These are phyloP conservation scores for Craterostigma plantagineum DNA, from an alignment of 257 asterid genomes.

Conservation along the genomic window DNA sequence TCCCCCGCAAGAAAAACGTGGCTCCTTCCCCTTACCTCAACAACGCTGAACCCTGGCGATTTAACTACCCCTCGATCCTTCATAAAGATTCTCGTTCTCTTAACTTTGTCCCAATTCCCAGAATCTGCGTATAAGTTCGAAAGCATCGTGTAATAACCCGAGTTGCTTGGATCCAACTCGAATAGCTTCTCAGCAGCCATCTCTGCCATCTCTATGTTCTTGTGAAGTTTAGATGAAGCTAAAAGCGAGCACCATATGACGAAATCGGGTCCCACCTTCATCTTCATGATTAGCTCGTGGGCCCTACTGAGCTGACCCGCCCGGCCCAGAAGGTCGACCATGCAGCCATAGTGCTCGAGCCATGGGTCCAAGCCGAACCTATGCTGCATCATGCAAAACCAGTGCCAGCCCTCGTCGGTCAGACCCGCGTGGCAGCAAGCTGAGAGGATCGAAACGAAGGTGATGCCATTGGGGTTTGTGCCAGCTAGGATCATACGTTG, in stretches of 20 bases:
- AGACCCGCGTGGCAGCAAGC: conserved; percentile 94
- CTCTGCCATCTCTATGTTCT: conserved; percentile 73
- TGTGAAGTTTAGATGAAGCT: conserved; percentile 74
- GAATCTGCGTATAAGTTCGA: conserved; percentile 82
- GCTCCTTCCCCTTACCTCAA: conserved; percentile 53
- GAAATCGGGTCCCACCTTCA: conserved; percentile 60
- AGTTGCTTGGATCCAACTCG: conserved; percentile 59
- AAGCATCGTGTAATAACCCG: conserved; percentile 67
- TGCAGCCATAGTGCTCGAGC: conserved; percentile 83
- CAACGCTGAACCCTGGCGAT: conserved; percentile 74
- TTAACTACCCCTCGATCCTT: conserved; percentile 47
- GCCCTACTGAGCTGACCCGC: conserved; percentile 70
- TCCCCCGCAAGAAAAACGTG: conserved; percentile 64
- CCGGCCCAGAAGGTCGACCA: conserved; percentile 92
- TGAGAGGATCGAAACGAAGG: conserved; percentile 69
- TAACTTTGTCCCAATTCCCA: conserved; percentile 84
- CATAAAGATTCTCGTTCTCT: conserved; percentile 48
- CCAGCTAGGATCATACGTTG: conserved; percentile 51
- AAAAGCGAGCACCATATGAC: conserved; percentile 86
- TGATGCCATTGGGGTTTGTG: conserved; percentile 56
- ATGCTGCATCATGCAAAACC: conserved; percentile 73
- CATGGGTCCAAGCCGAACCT: conserved; percentile 46
- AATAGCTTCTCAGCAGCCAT: conserved; percentile 54
- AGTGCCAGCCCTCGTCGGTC: conserved; percentile 83
- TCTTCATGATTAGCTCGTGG: conserved; percentile 47